Percentiles rank a stretch among this genome's conserved stretches.
These are phyloP conservation scores for Aspergillus coremiiformis DNA, from an alignment of 495 filamentous ascomycete species.

Conservation along the genomic window DNA sequence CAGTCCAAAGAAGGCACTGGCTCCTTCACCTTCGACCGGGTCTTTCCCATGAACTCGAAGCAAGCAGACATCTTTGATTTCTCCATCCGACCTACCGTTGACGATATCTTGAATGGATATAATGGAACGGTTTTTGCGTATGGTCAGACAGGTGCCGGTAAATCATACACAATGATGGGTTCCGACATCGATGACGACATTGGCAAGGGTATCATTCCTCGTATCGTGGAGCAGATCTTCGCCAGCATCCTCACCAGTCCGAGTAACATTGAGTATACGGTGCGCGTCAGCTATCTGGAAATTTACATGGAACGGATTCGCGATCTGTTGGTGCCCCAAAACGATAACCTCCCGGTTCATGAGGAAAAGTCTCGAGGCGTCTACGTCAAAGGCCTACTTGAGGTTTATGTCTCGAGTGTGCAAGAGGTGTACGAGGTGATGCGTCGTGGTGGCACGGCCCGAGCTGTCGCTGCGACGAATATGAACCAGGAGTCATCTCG, in stretches of 20 bases:
- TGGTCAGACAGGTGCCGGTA: slow-evolving; percentile 96
- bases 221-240: slow-evolving; percentile 98
- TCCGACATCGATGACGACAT: slow-evolving; percentile 88
- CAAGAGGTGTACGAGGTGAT: slow-evolving; percentile 96
- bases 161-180: slow-evolving; percentile 99
- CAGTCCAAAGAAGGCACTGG: slow-evolving; percentile 79
- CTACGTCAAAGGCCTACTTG: slow-evolving; percentile 91
- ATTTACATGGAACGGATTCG: slow-evolving; percentile 99
- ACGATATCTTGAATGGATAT: slow-evolving; percentile 97
- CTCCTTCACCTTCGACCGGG: slow-evolving; percentile 92
- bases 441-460: slow-evolving; percentile 78
- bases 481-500: slow-evolving; percentile 99
- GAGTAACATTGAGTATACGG: slow-evolving; percentile 94
- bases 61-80: slow-evolving; percentile 94
- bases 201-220: slow-evolving; percentile 87
- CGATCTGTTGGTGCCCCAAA: slow-evolving; percentile 82
- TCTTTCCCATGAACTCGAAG: slow-evolving; percentile 84
- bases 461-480: slow-evolving; percentile 96
- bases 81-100: slow-evolving; percentile 91
- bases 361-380: slow-evolving; percentile 95
- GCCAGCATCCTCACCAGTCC: slow-evolving; percentile 85
- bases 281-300: slow-evolving; percentile 98
- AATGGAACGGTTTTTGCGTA: slow-evolving; percentile 99
- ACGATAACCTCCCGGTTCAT: slow-evolving; percentile 94
- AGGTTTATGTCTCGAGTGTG: slow-evolving; percentile 93